Conservation (phyloP, 2,329 filamentous ascomycete species). For the Aureobasidium sp. region DNA sequence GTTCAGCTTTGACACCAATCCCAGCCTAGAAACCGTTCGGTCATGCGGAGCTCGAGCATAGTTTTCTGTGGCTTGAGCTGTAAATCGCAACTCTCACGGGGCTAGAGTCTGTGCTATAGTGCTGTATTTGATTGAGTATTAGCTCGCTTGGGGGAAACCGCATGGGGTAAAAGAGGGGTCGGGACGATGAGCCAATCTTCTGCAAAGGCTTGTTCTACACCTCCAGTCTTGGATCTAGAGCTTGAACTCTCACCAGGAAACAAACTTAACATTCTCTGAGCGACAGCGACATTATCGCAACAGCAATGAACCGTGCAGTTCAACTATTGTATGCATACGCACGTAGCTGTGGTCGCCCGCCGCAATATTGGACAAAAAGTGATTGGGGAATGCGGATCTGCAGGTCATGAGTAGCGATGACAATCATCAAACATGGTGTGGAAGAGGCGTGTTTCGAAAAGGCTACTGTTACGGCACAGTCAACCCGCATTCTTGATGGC, state of each 20-base stretch:
- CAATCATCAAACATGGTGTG: background rate
- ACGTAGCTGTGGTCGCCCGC: background rate
- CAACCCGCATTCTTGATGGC: background rate
- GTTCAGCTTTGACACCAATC: background rate
- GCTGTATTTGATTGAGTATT: background rate
- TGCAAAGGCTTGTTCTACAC: too few species aligned
- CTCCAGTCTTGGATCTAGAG: too few species aligned
- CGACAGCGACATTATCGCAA: background rate
- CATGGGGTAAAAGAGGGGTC: background rate
- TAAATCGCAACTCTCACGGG: background rate
- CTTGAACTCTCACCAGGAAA: too few species aligned
- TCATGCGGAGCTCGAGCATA: background rate
- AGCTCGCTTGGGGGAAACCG: background rate
- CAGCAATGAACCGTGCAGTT: background rate
- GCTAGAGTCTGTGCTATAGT: background rate
- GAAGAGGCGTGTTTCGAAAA: slow-evolving; percentile 3
- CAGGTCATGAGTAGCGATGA: background rate
- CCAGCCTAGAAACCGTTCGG: background rate
- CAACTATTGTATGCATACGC: background rate
- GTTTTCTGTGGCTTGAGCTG: background rate
- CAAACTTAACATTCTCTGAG: background rate
- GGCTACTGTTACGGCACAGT: background rate
- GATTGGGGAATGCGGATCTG: background rate
- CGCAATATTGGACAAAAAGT: background rate
- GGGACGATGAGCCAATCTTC: background rate